A percentile compares a stretch with the other conserved stretches of the same genome.
Conservation (phyloP, 2,329 filamentous ascomycete species). For the Didymella glomerata region DNA sequence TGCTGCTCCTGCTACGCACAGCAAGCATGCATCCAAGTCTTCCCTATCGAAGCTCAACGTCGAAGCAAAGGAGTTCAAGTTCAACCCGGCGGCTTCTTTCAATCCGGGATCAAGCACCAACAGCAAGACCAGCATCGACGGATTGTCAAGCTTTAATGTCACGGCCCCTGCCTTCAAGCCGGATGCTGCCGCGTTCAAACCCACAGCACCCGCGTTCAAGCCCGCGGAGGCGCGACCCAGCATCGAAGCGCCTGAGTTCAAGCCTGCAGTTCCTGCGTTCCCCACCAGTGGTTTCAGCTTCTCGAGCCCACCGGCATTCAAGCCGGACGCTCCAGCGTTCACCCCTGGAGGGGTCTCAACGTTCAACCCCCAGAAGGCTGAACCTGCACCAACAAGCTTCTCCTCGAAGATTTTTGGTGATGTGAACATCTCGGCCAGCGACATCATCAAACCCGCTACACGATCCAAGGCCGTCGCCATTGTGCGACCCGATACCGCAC, state of each 20-base stretch:
- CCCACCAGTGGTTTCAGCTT: constrained; percentile 36
- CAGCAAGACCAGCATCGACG: constrained; percentile 48
- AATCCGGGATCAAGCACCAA: constrained; percentile 56
- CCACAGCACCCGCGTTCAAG: constrained; percentile 25
- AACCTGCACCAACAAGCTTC: constrained; percentile 38
- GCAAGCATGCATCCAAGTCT: constrained; percentile 72
- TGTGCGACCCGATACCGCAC: constrained; percentile 65
- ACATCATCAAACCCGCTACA: constrained; percentile 71
- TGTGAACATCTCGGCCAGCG: constrained; percentile 64
- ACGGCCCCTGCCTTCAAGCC: constrained; percentile 77
- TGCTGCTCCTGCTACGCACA: constrained; percentile 45
- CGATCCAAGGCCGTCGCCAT: constrained; percentile 87
- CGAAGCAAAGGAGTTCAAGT: constrained; percentile 85
- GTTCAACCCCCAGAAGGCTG: constrained; percentile 34
- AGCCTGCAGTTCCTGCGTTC: constrained; percentile 27
- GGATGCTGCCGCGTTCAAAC: constrained; percentile 63
- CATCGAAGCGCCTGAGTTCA: constrained; percentile 24
- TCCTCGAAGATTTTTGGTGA: constrained; percentile 49
- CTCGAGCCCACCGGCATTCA: constrained; percentile 36
- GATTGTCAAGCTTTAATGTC: constrained; percentile 67
- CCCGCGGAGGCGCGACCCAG: constrained; percentile 18
- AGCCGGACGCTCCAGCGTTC: constrained; percentile 78
- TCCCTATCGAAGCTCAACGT: constrained; percentile 85
- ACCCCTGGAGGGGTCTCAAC: constrained; percentile 50
- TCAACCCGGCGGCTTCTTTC: constrained; percentile 66